Percentiles rank a stretch among this genome's conserved stretches.
These are phyloP conservation scores for Colletotrichum filicis DNA, from an alignment of 2,329 filamentous ascomycete species.

Conservation along the genomic window DNA sequence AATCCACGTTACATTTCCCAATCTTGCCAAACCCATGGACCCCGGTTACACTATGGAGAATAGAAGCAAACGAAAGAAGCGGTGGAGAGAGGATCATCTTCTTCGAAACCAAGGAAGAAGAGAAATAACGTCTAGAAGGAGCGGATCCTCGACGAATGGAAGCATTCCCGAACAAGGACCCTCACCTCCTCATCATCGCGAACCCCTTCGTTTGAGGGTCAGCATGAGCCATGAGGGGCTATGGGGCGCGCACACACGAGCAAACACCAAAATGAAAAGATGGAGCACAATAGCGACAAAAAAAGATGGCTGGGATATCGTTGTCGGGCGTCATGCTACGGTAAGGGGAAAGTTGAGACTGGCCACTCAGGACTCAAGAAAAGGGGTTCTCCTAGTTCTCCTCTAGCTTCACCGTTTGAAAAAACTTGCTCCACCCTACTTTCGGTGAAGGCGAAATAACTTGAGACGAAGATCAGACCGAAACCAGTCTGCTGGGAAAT, in stretches of 20 bases:
- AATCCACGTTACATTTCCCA: background rate
- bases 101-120: background rate
- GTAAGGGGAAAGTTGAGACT: background rate
- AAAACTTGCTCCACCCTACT: background rate
- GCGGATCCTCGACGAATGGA: background rate
- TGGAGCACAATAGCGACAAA: background rate
- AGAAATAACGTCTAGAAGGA: conserved; percentile 25
- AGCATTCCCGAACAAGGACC: background rate
- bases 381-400: background rate
- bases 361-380: background rate
- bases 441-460: conserved; percentile 24
- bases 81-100: background rate
- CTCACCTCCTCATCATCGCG: background rate
- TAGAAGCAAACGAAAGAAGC: background rate
- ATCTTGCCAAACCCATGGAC: background rate
- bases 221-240: background rate
- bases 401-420: background rate
- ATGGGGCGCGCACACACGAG: background rate
- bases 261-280: background rate
- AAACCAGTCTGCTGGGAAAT: conserved; percentile 18
- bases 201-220: background rate
- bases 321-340: background rate
- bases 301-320: conserved; percentile 17
- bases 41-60: background rate
- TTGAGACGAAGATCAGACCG: conserved; percentile 32